Evolutionary conservation across 225 moss, liverwort and hornwort genomes (phyloP).

Genomic region (Marchantia paleacea): DNA sequence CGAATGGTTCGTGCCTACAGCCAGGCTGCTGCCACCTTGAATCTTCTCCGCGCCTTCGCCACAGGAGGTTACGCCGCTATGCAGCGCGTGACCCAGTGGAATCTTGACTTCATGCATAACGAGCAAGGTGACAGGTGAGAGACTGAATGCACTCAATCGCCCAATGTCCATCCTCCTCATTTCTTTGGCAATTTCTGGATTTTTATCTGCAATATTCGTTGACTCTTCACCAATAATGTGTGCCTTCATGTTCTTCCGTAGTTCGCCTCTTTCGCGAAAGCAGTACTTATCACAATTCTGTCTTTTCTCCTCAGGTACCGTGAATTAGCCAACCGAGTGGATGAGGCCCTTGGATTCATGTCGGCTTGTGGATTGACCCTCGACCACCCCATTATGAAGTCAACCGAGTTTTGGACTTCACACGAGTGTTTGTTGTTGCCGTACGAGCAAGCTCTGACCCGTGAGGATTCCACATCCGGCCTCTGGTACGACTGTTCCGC

Average conservation of each 20-base stretch:
- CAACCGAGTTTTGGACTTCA: conserved; percentile 63
- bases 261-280: neutral
- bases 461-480: conserved; percentile 57
- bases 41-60: conserved; percentile 72
- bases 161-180: no score
- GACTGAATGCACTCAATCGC: no score
- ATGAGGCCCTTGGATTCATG: conserved; percentile 68
- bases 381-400: conserved; percentile 58
- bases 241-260: no score
- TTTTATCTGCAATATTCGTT: no score
- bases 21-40: conserved; percentile 77
- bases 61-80: conserved; percentile 85
- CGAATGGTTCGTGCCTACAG: conserved; percentile 79
- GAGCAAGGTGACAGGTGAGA: conserved; percentile 62
- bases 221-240: no score
- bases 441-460: conserved; percentile 63
- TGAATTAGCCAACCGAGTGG: conserved; percentile 58
- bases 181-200: no score
- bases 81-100: conserved; percentile 86
- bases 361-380: conserved; percentile 53
- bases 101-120: conserved; percentile 66
- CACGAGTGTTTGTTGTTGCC: conserved; percentile 62
- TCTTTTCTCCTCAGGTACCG: conserved; percentile 29
- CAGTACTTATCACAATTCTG: neutral
- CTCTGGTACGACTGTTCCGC: conserved; percentile 66